Conservation (phyloP, 2,329 filamentous ascomycete species). For the Berkeleyomyces basicola region DNA sequence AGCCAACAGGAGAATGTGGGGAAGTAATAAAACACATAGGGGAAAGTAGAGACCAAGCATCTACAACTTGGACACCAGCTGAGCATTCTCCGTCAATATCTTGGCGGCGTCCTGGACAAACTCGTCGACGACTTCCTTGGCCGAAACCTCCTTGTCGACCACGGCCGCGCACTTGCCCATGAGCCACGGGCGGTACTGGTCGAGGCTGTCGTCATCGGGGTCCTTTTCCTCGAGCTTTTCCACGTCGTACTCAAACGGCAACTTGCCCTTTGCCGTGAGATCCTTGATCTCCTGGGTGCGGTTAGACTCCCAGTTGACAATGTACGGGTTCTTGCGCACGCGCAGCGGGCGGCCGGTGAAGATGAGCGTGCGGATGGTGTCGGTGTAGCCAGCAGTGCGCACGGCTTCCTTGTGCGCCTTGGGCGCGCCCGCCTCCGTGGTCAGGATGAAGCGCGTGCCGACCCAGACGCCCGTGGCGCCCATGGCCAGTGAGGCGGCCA, state of each 20-base stretch:
- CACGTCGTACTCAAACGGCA: conserved; percentile 87
- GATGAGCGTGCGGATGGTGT: conserved; percentile 94
- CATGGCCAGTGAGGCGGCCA: conserved; percentile 83
- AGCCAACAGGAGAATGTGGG: neutral
- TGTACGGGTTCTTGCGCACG: conserved; percentile 87
- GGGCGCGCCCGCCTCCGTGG: conserved; percentile 85
- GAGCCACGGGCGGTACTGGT: conserved; percentile 76
- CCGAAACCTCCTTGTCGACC: conserved; percentile 79
- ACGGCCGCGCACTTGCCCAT: conserved; percentile 97
- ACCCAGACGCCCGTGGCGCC: conserved; percentile 91
- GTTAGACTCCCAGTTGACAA: conserved; percentile 91
- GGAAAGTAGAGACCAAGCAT: neutral
- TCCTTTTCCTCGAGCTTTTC: conserved; percentile 58
- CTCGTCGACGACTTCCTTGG: conserved; percentile 87
- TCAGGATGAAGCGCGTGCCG: conserved; percentile 86
- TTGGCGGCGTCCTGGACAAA: conserved; percentile 68
- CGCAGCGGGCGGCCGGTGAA: conserved; percentile 93
- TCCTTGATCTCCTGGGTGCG: conserved; percentile 80
- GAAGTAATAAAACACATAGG: neutral
- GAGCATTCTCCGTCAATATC: conserved; percentile 51
- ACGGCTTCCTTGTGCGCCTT: conserved; percentile 93
- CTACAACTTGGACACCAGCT: conserved; percentile 50
- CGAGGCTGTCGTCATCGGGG: conserved; percentile 70
- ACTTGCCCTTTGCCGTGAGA: conserved; percentile 71
- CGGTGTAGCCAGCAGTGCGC: conserved; percentile 76